These are phyloP conservation scores for Paraleonurus japonicus DNA, from an alignment of 257 asterid species.

Conservation along the genomic window DNA sequence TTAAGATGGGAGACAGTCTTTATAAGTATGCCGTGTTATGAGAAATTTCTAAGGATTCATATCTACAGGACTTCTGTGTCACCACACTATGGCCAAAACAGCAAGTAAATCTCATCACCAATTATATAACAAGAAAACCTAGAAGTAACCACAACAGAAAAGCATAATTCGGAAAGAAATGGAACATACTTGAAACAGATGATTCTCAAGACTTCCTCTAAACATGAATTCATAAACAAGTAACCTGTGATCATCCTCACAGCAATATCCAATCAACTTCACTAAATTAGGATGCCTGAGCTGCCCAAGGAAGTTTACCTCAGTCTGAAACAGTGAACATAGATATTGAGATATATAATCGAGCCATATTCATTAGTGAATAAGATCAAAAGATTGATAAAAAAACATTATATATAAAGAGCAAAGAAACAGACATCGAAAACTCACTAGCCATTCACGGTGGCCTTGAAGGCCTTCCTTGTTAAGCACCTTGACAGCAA, in stretches of 20 bases:
- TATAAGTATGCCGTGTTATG: neutral
- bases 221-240: constrained; percentile 98
- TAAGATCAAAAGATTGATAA: neutral
- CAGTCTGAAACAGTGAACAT: constrained; percentile 56
- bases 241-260: constrained; percentile 97
- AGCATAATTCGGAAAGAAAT: constrained; percentile 37
- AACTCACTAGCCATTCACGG: constrained; percentile 95
- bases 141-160: constrained; percentile 8
- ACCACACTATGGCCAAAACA: neutral
- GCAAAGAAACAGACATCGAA: neutral
- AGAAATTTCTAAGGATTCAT: neutral
- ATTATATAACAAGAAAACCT: neutral
- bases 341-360: constrained; percentile 9
- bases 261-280: constrained; percentile 96
- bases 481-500: constrained; percentile 96
- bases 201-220: constrained; percentile 97
- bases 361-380: neutral
- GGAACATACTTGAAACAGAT: constrained; percentile 85
- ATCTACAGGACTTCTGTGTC: neutral
- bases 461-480: constrained; percentile 99
- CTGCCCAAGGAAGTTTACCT: constrained; percentile 96
- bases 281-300: constrained; percentile 96
- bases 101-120: constrained; percentile 5
- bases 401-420: neutral
- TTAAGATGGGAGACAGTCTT: neutral